Conservation (phyloP, 2,329 filamentous ascomycete genomes). For the Daldinia sp. region DNA sequence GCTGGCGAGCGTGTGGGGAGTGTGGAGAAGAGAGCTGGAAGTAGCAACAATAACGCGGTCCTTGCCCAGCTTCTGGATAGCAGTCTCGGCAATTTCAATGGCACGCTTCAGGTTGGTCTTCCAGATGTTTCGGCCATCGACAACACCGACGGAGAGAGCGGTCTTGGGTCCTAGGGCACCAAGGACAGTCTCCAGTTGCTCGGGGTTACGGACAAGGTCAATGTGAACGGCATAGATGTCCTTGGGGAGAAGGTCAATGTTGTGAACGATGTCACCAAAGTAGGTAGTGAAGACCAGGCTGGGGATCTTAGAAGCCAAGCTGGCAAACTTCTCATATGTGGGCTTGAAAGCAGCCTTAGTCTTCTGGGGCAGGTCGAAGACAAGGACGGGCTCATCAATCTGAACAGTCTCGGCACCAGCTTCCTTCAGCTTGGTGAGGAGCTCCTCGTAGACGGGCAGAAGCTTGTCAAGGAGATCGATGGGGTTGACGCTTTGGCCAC, state of each 20-base stretch:
- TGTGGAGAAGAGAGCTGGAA: conserved; percentile 97
- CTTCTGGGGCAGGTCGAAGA: conserved; percentile 91
- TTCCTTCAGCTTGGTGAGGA: conserved; percentile 92
- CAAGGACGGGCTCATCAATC: conserved; percentile 97
- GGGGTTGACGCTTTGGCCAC: conserved; percentile 90
- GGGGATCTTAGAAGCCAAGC: conserved; percentile 83
- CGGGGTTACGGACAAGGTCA: conserved; percentile 97
- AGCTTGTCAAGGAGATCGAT: conserved; percentile 95
- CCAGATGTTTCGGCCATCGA: conserved; percentile 99
- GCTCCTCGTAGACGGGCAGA: conserved; percentile 92
- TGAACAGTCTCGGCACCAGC: conserved; percentile 97
- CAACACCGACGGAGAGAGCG: conserved; percentile 92
- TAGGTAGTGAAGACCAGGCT: conserved; percentile 94
- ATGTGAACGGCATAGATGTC: conserved; percentile 88
- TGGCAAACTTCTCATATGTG: conserved; percentile 88
- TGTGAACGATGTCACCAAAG: conserved; percentile 99
- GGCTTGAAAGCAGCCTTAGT: conserved; percentile 98
- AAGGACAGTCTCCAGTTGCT: conserved; percentile 91
- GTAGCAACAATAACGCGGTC: conserved; percentile 97
- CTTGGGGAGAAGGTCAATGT: conserved; percentile 88
- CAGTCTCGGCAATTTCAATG: conserved; percentile 89
- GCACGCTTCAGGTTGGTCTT: conserved; percentile 99
- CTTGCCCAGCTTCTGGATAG: conserved; percentile 94
- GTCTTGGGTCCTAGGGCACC: conserved; percentile 88
- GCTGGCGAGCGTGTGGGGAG: conserved; percentile 95